Conservation (phyloP, 495 filamentous ascomycete genomes). For the Symbiotaphrina buchneri region DNA sequence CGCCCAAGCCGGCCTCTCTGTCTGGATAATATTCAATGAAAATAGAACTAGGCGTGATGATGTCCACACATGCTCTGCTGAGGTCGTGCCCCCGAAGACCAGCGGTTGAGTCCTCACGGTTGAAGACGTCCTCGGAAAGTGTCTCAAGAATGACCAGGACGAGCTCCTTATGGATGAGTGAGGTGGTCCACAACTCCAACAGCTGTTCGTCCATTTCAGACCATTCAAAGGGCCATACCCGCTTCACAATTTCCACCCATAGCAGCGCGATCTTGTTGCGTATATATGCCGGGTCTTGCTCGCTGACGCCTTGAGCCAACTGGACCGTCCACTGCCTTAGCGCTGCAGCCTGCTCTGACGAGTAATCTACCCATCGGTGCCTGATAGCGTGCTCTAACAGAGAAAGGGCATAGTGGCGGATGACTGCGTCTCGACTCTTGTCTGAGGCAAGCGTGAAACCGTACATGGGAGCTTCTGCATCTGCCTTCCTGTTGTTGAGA, state of each 20-base stretch:
- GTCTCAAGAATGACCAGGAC: conserved; percentile 72
- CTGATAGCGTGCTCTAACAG: conserved; percentile 73
- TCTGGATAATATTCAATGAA: conserved; percentile 50
- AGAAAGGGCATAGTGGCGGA: conserved; percentile 83
- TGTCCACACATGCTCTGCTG: conserved; percentile 74
- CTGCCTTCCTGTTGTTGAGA: conserved; percentile 62
- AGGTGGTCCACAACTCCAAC: conserved; percentile 58
- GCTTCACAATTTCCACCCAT: conserved; percentile 87
- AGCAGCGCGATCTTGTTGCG: conserved; percentile 89
- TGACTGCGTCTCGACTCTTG: conserved; percentile 44
- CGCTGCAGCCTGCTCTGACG: conserved; percentile 32
- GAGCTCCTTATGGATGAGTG: conserved; percentile 50
- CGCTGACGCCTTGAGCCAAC: conserved; percentile 48
- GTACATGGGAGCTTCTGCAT: conserved; percentile 54
- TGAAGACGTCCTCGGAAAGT: conserved; percentile 89
- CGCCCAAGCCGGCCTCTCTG: conserved; percentile 32
- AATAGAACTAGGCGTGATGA: conserved; percentile 64
- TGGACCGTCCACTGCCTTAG: conserved; percentile 52
- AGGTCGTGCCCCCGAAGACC: conserved; percentile 61
- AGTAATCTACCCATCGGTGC: conserved; percentile 56
- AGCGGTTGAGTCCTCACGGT: conserved; percentile 66
- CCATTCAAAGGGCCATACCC: conserved; percentile 81
- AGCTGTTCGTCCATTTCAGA: conserved; percentile 78
- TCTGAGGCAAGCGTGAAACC: conserved; percentile 70
- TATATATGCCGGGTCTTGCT: conserved; percentile 59